Evolutionary conservation across 148 eudicot genomes (phyloP).

Genomic region (Vaccinium corymbosum): DNA sequence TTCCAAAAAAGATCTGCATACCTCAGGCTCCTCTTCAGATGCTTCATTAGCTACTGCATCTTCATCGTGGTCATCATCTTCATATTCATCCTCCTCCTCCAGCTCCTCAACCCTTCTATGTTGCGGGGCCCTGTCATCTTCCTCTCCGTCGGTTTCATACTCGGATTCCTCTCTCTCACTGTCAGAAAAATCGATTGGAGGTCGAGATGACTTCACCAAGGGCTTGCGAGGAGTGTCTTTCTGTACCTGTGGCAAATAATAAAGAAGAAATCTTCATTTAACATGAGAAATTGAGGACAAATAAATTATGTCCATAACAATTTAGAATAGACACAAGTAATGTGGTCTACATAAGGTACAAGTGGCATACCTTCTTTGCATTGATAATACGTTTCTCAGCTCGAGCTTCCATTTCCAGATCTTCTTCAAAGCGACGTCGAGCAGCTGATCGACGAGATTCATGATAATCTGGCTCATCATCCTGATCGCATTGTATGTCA

Average conservation of each 20-base stretch:
- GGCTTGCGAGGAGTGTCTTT: conserved; percentile 65
- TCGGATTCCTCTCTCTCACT: conserved; percentile 93
- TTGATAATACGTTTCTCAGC: conserved; percentile 86
- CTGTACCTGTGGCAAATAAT: conserved; percentile 42
- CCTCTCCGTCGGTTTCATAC: conserved; percentile 96
- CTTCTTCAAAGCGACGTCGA: conserved; percentile 78
- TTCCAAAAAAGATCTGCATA: conserved; percentile 28
- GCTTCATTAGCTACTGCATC: conserved; percentile 58
- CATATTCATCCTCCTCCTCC: conserved; percentile 70
- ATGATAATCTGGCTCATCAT: conserved; percentile 67
- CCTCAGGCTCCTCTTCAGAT: conserved; percentile 91
- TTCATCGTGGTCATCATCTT: conserved; percentile 63
- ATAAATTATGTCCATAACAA: background rate
- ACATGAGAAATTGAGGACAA: background rate
- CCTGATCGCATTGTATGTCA: conserved; percentile 39
- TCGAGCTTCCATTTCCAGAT: conserved; percentile 85
- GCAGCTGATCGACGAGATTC: conserved; percentile 66
- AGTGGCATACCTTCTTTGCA: conserved; percentile 69
- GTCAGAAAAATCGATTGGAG: conserved; percentile 74
- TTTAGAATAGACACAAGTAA: background rate
- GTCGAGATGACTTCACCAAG: conserved; percentile 64
- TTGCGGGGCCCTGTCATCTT: conserved; percentile 62
- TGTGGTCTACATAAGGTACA: background rate
- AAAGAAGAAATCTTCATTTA: conserved; percentile 1
- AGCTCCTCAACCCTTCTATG: conserved; percentile 54